A percentile compares a stretch with the other conserved stretches of the same genome.
phyloP scores from a whole-genome alignment of 1,284 basidiomycete species.

The Trametes hirsuta region DNA sequence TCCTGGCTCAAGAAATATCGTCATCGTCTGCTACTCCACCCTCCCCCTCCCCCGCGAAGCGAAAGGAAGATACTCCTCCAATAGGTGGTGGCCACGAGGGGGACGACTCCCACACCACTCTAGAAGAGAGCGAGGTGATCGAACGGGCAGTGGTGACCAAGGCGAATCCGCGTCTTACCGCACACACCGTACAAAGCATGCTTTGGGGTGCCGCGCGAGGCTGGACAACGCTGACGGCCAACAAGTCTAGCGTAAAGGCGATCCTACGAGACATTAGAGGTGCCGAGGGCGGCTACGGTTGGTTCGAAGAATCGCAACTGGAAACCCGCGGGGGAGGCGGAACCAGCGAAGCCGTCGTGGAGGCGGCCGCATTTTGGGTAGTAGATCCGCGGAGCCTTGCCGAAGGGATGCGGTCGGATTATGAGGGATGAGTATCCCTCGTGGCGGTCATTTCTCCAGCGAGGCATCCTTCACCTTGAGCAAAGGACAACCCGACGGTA shows the following conservation, averaged over 20 bases:
- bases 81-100: not conserved
- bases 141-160: constrained; percentile 56
- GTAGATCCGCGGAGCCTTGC: constrained; percentile 77
- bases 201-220: constrained; percentile 68
- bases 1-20: constrained; percentile 50
- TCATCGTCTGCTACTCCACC: constrained; percentile 35
- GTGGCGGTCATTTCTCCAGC: no score
- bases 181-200: constrained; percentile 72
- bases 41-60: constrained; percentile 14
- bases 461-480: no score
- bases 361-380: constrained; percentile 66
- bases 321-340: constrained; percentile 13
- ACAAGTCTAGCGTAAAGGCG: constrained; percentile 76
- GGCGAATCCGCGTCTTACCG: constrained; percentile 61
- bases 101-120: not conserved
- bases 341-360: constrained; percentile 18
- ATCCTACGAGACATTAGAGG: constrained; percentile 60
- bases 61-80: not conserved
- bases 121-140: constrained; percentile 39
- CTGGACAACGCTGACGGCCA: constrained; percentile 84
- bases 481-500: no score
- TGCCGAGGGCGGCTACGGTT: constrained; percentile 34
- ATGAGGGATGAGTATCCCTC: not conserved
- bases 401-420: constrained; percentile 63
- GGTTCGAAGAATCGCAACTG: constrained; percentile 8